phyloP scores from a whole-genome alignment of 2,329 filamentous ascomycete species.

The Phyllosticta paracitricarpa region DNA sequence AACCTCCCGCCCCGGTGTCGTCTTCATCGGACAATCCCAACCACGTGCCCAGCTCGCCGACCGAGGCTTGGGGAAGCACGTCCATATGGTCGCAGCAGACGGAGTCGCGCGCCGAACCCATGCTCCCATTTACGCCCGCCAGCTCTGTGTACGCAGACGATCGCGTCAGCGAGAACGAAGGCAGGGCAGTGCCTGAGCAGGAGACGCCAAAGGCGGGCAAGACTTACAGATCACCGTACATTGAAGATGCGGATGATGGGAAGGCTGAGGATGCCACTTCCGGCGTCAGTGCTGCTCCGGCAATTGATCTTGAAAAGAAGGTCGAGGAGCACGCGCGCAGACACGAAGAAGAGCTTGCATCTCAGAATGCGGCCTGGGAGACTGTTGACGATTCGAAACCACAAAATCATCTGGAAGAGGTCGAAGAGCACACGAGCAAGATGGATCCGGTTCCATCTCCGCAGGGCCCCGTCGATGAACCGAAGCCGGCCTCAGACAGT shows the following conservation, averaged over 20 bases:
- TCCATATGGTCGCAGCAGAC: constrained; percentile 8
- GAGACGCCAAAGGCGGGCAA: not conserved
- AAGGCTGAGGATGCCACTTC: not conserved
- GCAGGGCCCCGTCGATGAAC: not conserved
- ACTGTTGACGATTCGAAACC: too few relatives aligned
- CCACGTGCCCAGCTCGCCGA: constrained; percentile 4
- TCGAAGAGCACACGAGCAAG: too few relatives aligned
- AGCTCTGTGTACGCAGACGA: constrained; percentile 5
- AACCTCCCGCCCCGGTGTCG: not conserved
- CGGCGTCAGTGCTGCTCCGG: not conserved
- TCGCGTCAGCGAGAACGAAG: not conserved
- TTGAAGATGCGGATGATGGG: not conserved
- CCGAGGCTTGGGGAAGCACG: not conserved
- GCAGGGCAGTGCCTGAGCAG: not conserved
- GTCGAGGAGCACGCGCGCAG: not conserved
- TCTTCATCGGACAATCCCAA: not conserved
- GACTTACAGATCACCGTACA: not conserved
- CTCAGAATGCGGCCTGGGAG: not conserved
- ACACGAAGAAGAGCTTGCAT: not conserved
- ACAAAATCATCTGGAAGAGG: too few relatives aligned
- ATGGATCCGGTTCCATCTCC: too few relatives aligned
- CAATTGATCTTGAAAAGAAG: not conserved
- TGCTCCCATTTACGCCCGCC: not conserved
- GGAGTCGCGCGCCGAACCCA: not conserved
- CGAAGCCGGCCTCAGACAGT: not conserved